A percentile compares a stretch with the other conserved stretches of the same genome.
phyloP scores from a whole-genome alignment of 371 early-diverging fungal genomes.

The Cokeromyces recurvatus region DNA sequence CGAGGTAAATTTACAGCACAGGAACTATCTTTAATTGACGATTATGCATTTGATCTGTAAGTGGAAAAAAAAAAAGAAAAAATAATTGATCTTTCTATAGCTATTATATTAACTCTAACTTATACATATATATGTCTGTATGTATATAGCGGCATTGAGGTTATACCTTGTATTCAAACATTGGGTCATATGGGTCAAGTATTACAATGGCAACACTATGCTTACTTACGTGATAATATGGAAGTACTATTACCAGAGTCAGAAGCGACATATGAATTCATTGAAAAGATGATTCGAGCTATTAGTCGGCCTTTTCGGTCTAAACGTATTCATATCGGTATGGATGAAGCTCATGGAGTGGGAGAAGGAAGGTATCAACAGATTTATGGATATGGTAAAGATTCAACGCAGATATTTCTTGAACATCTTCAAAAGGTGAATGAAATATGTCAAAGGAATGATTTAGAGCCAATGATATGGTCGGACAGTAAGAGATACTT shows the following conservation, averaged over 20 bases:
- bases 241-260: constrained; percentile 71
- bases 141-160: constrained; percentile 67
- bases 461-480: constrained; percentile 80
- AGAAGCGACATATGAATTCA: constrained; percentile 74
- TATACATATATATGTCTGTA: too few species aligned
- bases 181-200: constrained; percentile 88
- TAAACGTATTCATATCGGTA: constrained; percentile 78
- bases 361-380: constrained; percentile 79
- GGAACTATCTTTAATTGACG: constrained; percentile 69
- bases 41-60: constrained; percentile 70
- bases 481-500: constrained; percentile 83
- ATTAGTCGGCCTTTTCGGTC: constrained; percentile 69
- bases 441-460: constrained; percentile 60
- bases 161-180: constrained; percentile 88
- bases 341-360: constrained; percentile 86
- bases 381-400: constrained; percentile 69
- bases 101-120: too few species aligned
- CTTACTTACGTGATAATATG: constrained; percentile 70
- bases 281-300: constrained; percentile 68
- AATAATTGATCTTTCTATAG: too few species aligned
- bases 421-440: constrained; percentile 72
- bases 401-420: constrained; percentile 69
- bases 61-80: too few species aligned
- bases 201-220: constrained; percentile 83
- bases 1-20: constrained; percentile 67